Evolutionary conservation across 177 flowering plant species (phyloP).

Genomic region (Telopea speciosissima): DNA sequence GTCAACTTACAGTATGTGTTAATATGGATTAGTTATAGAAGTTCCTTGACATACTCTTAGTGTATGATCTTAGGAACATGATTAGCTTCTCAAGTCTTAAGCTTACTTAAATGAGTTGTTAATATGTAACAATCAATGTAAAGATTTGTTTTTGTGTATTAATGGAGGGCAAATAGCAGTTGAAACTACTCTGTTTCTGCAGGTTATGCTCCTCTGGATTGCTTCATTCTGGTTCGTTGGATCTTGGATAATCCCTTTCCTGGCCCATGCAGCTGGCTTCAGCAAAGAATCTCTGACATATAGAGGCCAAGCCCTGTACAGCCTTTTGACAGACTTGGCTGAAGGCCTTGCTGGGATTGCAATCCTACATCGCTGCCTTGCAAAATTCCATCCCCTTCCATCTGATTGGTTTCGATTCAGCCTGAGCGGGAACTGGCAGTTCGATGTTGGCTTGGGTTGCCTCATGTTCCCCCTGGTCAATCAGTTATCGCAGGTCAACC

Average conservation of each 20-base stretch:
- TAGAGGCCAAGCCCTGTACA: conserved; percentile 92
- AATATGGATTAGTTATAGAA: too few species aligned
- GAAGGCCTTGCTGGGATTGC: conserved; percentile 94
- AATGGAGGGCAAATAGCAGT: not conserved
- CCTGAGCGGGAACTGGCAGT: conserved; percentile 68
- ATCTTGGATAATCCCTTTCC: conserved; percentile 92
- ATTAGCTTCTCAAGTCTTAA: not conserved
- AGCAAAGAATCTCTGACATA: conserved; percentile 70
- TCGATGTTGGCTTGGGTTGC: conserved; percentile 82
- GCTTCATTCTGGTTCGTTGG: conserved; percentile 95
- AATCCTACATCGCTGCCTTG: conserved; percentile 75
- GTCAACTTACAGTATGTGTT: too few species aligned
- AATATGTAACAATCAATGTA: not conserved
- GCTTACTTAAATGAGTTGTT: not conserved
- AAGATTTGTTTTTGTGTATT: not conserved
- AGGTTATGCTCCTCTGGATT: conserved; percentile 96
- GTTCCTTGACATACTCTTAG: too few species aligned
- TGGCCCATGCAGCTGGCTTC: conserved; percentile 71
- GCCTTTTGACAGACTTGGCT: conserved; percentile 85
- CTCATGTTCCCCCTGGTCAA: conserved; percentile 91
- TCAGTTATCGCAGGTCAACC: conserved; percentile 79
- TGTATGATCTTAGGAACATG: not conserved
- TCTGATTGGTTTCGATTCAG: conserved; percentile 80
- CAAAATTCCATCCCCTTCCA: conserved; percentile 75
- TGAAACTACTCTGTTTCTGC: conserved; percentile 17